phyloP scores from a whole-genome alignment of 495 filamentous ascomycete genomes.

The Penicillium parvum region DNA sequence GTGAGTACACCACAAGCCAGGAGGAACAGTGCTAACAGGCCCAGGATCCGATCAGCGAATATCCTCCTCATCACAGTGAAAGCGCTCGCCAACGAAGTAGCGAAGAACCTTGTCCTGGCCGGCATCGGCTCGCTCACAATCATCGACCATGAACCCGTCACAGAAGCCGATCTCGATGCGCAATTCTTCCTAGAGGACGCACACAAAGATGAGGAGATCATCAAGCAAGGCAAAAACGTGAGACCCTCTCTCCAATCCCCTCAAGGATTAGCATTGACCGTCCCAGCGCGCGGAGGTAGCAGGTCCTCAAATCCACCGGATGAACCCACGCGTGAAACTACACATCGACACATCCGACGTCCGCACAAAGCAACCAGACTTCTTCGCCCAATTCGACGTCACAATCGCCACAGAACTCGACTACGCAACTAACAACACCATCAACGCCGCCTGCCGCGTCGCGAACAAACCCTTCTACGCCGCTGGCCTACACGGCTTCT shows the following conservation, averaged over 20 bases:
- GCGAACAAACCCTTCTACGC: constrained; percentile 81
- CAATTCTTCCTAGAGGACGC: constrained; percentile 81
- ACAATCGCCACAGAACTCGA: constrained; percentile 89
- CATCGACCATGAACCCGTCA: constrained; percentile 73
- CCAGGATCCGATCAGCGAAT: constrained; percentile 64
- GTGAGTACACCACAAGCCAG: constrained; percentile 32
- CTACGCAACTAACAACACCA: constrained; percentile 61
- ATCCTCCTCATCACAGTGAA: constrained; percentile 85
- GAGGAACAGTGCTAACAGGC: background rate
- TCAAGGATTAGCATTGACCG: constrained; percentile 3
- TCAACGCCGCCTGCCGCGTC: constrained; percentile 79
- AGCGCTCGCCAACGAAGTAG: constrained; percentile 90
- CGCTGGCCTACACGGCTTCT: constrained; percentile 80
- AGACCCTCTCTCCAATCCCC: constrained; percentile 3
- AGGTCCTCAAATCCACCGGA: constrained; percentile 66
- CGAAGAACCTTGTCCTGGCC: constrained; percentile 95
- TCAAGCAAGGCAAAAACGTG: constrained; percentile 68
- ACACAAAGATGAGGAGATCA: constrained; percentile 28
- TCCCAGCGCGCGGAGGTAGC: constrained; percentile 75
- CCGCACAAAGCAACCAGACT: constrained; percentile 58
- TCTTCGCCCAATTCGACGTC: constrained; percentile 74
- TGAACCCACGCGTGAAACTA: constrained; percentile 87
- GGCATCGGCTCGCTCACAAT: constrained; percentile 91
- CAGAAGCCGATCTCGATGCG: constrained; percentile 75
- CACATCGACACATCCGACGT: constrained; percentile 63